Conservation (phyloP, 192 early-diverging fungal species). For the Martensiomyces pterosporus region DNA sequence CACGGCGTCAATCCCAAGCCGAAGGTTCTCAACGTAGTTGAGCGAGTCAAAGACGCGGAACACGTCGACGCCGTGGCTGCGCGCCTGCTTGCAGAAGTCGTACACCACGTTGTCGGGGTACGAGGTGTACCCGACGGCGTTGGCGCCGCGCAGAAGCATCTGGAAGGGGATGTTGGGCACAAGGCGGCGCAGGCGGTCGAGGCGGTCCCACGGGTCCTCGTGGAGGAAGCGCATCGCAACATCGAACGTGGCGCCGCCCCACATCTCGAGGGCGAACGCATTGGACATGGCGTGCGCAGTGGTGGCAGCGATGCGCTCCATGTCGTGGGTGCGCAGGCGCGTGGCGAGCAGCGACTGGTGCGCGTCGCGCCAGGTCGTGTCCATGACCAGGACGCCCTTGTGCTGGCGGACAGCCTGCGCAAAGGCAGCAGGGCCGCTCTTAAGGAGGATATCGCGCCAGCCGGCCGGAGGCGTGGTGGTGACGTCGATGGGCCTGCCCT, state of each 20-base stretch:
- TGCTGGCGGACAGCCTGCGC: constrained; percentile 86
- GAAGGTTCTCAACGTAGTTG: constrained; percentile 96
- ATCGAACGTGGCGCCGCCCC: constrained; percentile 98
- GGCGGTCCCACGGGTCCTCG: constrained; percentile 96
- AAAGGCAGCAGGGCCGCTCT: constrained; percentile 86
- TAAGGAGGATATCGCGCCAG: constrained; percentile 85
- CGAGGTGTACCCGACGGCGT: constrained; percentile 95
- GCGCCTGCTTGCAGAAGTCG: constrained; percentile 92
- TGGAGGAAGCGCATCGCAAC: constrained; percentile 94
- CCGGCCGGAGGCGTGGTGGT: constrained; percentile 62
- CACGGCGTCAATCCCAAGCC: constrained; percentile 90
- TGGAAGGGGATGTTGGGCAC: constrained; percentile 98
- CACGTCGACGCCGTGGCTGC: constrained; percentile 85
- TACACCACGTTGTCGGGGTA: constrained; percentile 98
- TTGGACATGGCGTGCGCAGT: constrained; percentile 86
- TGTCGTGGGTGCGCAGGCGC: constrained; percentile 92
- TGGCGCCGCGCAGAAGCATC: constrained; percentile 97
- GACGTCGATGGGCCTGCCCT: constrained; percentile 53
- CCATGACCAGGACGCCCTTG: constrained; percentile 85
- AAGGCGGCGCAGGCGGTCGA: constrained; percentile 74
- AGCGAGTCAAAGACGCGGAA: constrained; percentile 98
- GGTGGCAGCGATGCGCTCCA: constrained; percentile 80
- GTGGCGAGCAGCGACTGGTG: constrained; percentile 95
- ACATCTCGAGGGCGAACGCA: constrained; percentile 92
- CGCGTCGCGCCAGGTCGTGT: constrained; percentile 96